Evolutionary conservation across 1,284 basidiomycete genomes (phyloP), one percentile per base, ranked within the genome.

Genomic region (Ceratobasidium sp.): DNA sequence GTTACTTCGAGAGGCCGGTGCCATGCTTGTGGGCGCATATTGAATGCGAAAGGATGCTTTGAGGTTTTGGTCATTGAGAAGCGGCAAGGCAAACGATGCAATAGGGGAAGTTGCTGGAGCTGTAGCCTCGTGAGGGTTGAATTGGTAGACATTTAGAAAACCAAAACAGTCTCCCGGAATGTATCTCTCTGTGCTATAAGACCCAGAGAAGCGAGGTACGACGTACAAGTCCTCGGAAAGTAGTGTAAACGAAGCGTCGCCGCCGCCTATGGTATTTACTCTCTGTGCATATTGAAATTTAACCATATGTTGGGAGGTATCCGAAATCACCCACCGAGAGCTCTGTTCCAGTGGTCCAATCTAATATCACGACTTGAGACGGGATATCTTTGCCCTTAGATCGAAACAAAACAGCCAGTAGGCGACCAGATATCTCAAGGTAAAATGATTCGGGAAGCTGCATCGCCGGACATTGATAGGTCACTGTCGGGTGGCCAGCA

Each of bases 281-380:
- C 51, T 22, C 65, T 67, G 41, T 15, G 15, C 31, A 22, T 19
- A 8, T 17, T 54, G 19, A 54, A 24, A 41, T 24, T 44, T 2
- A 15, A 17, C 31, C 51, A 17, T 27, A 24, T 22, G 29, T n/a
- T 14, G 29, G 17, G 14, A 19, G 24, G n/a, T n/a, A 67, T 11
- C 36, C 14, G 22, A 4, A 5, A 24, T n/a, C 17, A 56, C 65
- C 41, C 33, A 67, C 65, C 24, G 65, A 29, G n/a, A 67, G 50
- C 14, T 54, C 31, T 31, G 24, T 36, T 27, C 65, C 65, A 24
- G 65, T 67, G 15, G 65, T 67, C 65, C 65, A 67, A 22, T 67
- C 50, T 50, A 48, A 67, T 31, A 67, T 67, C 15, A 62, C 60
- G 1, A 62, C 60, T 11, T 47, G 27, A 11, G 60, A 62, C 11